A percentile compares a stretch with the other conserved stretches of the same genome.
These are phyloP conservation scores for Tubosaeta sp. DNA, from an alignment of 768 basidiomycete genomes.

Conservation along the genomic window DNA sequence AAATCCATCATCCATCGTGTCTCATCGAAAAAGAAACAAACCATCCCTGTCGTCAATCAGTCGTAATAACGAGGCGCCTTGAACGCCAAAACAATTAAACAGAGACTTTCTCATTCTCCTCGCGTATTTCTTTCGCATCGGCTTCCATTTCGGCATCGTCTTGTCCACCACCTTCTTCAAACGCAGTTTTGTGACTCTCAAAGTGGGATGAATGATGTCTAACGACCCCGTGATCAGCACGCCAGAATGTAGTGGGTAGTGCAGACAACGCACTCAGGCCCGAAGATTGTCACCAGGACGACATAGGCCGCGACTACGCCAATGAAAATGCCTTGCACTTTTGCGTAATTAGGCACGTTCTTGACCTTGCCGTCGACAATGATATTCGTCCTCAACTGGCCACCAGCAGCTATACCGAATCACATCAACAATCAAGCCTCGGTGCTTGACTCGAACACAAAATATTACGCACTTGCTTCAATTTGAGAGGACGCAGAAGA, in stretches of 20 bases:
- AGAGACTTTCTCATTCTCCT: constrained; percentile 19
- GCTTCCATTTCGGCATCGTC: constrained; percentile 42
- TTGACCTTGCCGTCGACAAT: constrained; percentile 33
- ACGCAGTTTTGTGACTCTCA: constrained; percentile 76
- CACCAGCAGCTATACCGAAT: constrained; percentile 48
- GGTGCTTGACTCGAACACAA: not conserved
- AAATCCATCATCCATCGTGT: not conserved
- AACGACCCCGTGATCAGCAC: not conserved
- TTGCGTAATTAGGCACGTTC: constrained; percentile 62
- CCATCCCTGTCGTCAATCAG: not conserved
- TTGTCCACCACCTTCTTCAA: constrained; percentile 67
- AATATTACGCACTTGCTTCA: constrained; percentile 21
- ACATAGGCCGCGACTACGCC: constrained; percentile 78
- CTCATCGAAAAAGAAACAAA: not conserved
- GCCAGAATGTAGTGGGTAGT: not conserved
- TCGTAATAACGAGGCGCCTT: not conserved
- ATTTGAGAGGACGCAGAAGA: constrained; percentile 67
- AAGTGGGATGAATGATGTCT: constrained; percentile 78
- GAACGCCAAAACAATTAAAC: not conserved
- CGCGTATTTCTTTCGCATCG: constrained; percentile 4
- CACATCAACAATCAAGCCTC: not conserved
- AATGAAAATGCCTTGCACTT: constrained; percentile 84
- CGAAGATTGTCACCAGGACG: constrained; percentile 70
- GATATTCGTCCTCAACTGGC: constrained; percentile 49
- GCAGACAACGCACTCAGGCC: constrained; percentile 57